A percentile compares a stretch with the other conserved stretches of the same genome.
These are phyloP conservation scores for Papiliotrema flavescens DNA, from an alignment of 1,284 basidiomycete species.

Conservation along the genomic window DNA sequence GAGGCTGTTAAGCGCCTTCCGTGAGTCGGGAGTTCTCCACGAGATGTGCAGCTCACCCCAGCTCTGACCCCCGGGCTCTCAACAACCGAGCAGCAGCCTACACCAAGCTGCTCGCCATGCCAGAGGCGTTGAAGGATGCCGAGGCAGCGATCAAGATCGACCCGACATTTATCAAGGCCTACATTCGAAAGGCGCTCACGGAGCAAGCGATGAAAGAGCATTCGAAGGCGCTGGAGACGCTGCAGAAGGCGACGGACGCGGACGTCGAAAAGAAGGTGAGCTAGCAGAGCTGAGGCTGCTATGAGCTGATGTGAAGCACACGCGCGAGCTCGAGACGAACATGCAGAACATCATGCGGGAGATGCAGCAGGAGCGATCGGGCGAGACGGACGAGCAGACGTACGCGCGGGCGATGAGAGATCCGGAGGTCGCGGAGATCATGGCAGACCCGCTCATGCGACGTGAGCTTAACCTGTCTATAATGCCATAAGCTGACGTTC, in stretches of 20 bases:
- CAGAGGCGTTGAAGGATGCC: constrained; percentile 94
- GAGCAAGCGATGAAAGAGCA: constrained; percentile 88
- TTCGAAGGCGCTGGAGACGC: constrained; percentile 75
- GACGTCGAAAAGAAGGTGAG: constrained; percentile 66
- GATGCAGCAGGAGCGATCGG: constrained; percentile 72
- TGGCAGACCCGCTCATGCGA: constrained; percentile 42
- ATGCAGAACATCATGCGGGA: constrained; percentile 78
- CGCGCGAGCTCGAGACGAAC: constrained; percentile 72
- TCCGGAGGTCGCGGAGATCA: constrained; percentile 78
- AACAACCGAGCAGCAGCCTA: constrained; percentile 97
- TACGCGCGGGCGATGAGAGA: constrained; percentile 54
- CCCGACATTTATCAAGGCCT: constrained; percentile 86
- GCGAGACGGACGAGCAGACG: constrained; percentile 90
- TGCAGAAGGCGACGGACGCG: constrained; percentile 67
- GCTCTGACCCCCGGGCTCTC: constrained; percentile 79
- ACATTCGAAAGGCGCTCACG: constrained; percentile 89
- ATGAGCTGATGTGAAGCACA: constrained; percentile 51
- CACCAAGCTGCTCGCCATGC: constrained; percentile 87
- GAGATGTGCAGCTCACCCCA: constrained; percentile 2
- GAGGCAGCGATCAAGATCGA: constrained; percentile 92
- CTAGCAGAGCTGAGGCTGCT: not conserved
- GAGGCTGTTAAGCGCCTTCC: constrained; percentile 98
- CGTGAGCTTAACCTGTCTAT: constrained; percentile 9
- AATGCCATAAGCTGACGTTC: constrained; percentile 43
- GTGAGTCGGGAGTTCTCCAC: constrained; percentile 16